These are phyloP conservation scores for Starmerella bombi DNA, from an alignment of 805 yeast species.

Conservation along the genomic window DNA sequence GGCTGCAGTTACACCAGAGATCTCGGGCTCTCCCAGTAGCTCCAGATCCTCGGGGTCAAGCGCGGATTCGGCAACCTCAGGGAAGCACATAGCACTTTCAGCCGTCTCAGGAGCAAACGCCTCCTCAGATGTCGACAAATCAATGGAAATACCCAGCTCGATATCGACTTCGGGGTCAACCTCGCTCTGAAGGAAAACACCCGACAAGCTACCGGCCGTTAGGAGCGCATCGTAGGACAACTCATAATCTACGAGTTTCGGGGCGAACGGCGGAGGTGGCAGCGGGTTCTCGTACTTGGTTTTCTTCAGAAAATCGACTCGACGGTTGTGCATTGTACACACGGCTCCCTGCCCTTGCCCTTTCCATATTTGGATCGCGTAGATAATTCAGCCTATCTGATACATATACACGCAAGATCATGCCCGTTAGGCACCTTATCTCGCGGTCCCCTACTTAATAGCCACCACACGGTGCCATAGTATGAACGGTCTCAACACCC, in stretches of 20 bases:
- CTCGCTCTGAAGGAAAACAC: constrained; percentile 25
- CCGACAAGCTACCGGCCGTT: constrained; percentile 47
- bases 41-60: constrained; percentile 69
- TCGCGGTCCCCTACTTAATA: no score
- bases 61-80: constrained; percentile 31
- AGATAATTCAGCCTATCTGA: no score
- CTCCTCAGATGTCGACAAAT: constrained; percentile 52
- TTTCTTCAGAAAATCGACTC: constrained; percentile 41
- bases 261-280: constrained; percentile 90
- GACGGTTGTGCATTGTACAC: no score
- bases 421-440: no score
- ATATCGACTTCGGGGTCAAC: constrained; percentile 43
- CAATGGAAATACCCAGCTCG: constrained; percentile 63
- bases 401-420: no score
- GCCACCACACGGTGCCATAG: no score
- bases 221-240: constrained; percentile 35
- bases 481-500: no score
- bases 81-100: constrained; percentile 30
- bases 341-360: no score
- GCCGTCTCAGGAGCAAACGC: constrained; percentile 42
- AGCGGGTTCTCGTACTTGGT: constrained; percentile 72
- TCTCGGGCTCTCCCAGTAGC: constrained; percentile 66
- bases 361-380: no score
- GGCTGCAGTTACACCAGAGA: constrained; percentile 23
- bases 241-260: constrained; percentile 56